phyloP scores from a whole-genome alignment of 2,329 filamentous ascomycete genomes.

The Alternaria tenuissima region DNA sequence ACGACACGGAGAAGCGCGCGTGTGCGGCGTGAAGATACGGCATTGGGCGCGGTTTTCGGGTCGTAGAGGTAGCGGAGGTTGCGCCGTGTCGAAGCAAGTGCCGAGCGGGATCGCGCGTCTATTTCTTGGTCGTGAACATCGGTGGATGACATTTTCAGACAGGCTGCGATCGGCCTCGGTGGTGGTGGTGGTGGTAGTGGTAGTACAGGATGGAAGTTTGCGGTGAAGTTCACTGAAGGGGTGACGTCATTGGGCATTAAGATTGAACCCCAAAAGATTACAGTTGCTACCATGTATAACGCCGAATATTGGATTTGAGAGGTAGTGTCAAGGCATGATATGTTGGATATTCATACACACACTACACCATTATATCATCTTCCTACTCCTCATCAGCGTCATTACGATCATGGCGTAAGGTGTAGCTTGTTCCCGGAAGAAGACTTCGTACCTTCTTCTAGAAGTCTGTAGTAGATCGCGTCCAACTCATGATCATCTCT shows the following conservation, averaged over 20 bases:
- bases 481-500: not conserved
- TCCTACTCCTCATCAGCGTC: not conserved
- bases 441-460: not conserved
- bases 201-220: not conserved
- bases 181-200: not conserved
- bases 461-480: not conserved
- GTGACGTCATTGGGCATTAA: constrained; percentile 1
- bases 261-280: not conserved
- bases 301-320: not conserved
- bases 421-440: not conserved
- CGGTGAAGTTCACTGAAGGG: not conserved
- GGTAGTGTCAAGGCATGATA: not conserved
- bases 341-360: not conserved
- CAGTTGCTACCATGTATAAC: not conserved
- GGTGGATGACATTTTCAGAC: constrained; percentile 8
- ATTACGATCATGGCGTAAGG: not conserved
- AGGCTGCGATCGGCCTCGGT: not conserved
- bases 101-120: constrained; percentile 34
- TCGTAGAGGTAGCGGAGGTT: constrained; percentile 51
- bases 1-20: constrained; percentile 50
- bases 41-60: constrained; percentile 36
- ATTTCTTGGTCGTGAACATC: constrained; percentile 19
- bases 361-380: not conserved
- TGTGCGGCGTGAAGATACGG: constrained; percentile 49
- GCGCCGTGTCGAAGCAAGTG: constrained; percentile 38